Base-by-base conservation (phyloP, 495 filamentous ascomycete species). In the Echria macrotheca region DNA sequence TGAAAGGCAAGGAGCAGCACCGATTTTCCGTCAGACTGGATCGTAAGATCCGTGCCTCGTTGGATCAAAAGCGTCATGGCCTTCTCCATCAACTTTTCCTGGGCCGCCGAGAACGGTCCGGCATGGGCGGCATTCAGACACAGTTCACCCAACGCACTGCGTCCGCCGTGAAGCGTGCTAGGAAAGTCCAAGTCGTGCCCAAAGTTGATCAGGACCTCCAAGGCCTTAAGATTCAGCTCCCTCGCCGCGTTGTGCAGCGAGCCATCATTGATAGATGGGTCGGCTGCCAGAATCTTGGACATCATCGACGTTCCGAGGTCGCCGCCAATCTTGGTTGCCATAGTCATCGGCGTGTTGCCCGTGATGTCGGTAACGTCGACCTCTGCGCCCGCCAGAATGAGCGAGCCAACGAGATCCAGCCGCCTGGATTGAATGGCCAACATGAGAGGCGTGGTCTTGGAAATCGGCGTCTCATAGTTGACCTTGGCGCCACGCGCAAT, bases 141-240 rank as follows among this genome's bases (percentile, higher is more conserved):
- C 9, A 76, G 55, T 55, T 76, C 73, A 4, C 69, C 73, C 7
- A 76, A 67, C 0, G 71, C 72, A 32, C 63, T 74, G 17, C 73
- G 69, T 5, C 73, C 73, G 39, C 57, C 65, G 38, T 76, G 73
- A 4, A 74, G 51, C 1, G 69, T 54, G 45, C 73, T 76, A 0
- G 73, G 73, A 21, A 75, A 76, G 54, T 76, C 73, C 7, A 64
- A 58, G 12, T 76, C 69, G 49, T 76, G 73, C 12, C 61, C 66
- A 55, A 60, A 63, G 18, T 74, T 58, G 4, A 75, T 53, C 10
- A 76, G 58, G 6, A 73, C 61, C 18, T 68, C 54, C 58, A 76
- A 61, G 0, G 72, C 67, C 22, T 54, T 50, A 0, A 74, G 35
- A 40, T 75, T 73, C 19, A 76, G 66, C 24, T 74, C 68, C 11